Percentiles rank a stretch among this genome's conserved stretches.
Conservation (phyloP, 2,329 filamentous ascomycete species). For the Nemania diffusa region DNA sequence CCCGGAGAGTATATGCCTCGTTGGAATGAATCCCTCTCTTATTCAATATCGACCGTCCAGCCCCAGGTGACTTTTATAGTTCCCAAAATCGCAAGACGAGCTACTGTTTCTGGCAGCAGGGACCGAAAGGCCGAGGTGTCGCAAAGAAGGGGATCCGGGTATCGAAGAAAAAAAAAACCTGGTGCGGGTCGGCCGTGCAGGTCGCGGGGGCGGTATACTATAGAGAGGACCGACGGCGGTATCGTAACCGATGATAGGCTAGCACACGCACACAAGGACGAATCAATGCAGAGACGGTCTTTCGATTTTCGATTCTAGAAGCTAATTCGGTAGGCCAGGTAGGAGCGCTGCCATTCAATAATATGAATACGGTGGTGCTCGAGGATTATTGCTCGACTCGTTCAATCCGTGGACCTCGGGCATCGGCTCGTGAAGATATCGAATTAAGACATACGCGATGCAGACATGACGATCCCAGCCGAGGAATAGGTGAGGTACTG, state of each 20-base stretch:
- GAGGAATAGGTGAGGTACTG: constrained; percentile 11
- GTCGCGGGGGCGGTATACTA: constrained; percentile 21
- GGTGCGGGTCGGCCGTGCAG: constrained; percentile 16
- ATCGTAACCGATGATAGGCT: constrained; percentile 11
- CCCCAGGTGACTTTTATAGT: background rate
- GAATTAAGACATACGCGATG: constrained; percentile 22
- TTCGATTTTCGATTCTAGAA: constrained; percentile 6
- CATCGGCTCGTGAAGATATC: constrained; percentile 21
- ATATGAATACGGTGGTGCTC: background rate
- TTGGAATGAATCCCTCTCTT: background rate
- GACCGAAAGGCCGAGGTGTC: constrained; percentile 16
- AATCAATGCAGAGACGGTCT: constrained; percentile 15
- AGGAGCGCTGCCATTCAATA: constrained; percentile 14
- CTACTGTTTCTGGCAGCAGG: background rate
- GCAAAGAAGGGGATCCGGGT: constrained; percentile 3
- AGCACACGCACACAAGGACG: constrained; percentile 15
- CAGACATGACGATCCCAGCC: constrained; percentile 26
- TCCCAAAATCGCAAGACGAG: background rate
- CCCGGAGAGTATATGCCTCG: constrained; percentile 19
- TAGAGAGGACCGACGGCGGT: constrained; percentile 5
- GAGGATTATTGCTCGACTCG: background rate
- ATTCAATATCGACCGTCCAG: background rate
- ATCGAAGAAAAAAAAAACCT: constrained; percentile 9
- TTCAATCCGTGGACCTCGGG: constrained; percentile 15
- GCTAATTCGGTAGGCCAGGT: constrained; percentile 16